A percentile compares a stretch with the other conserved stretches of the same genome.
Conservation (phyloP, 208 protist genomes). For the Leishmania tarentolae region DNA sequence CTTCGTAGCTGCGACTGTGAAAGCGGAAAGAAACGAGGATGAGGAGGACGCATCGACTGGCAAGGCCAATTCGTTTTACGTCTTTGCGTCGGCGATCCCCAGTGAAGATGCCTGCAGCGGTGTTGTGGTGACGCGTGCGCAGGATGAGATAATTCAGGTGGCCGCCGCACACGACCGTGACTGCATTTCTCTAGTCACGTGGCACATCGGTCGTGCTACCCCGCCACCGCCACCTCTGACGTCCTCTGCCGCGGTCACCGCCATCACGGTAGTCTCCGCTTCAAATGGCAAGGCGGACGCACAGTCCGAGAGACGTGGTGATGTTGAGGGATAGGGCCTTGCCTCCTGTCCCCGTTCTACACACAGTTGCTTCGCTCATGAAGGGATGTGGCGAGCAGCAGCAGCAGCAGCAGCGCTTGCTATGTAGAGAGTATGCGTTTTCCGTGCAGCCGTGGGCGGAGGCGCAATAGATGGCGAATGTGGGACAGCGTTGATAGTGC, state of each 20-base stretch:
- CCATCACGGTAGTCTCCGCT: neutral
- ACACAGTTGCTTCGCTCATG: neutral
- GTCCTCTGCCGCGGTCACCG: neutral
- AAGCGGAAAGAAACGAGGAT: neutral
- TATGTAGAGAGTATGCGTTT: neutral
- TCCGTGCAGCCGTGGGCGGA: neutral
- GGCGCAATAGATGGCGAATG: neutral
- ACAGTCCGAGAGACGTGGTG: neutral
- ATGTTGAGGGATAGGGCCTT: neutral
- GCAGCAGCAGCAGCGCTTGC: neutral
- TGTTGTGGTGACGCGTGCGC: constrained; percentile 30
- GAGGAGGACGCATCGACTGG: neutral
- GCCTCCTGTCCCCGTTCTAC: neutral
- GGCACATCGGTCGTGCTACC: constrained; percentile 17
- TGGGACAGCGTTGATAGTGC: neutral
- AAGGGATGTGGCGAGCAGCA: neutral
- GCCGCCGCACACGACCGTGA: constrained; percentile 43
- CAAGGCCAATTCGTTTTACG: neutral
- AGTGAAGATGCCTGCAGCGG: constrained; percentile 41
- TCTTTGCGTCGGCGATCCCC: constrained; percentile 15
- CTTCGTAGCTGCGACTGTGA: neutral
- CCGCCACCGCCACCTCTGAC: neutral
- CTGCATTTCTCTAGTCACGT: constrained; percentile 55
- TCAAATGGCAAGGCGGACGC: neutral
- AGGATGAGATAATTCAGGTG: constrained; percentile 33